These are phyloP conservation scores for Quercus glauca DNA, from an alignment of 306 rosid species.

Conservation along the genomic window DNA sequence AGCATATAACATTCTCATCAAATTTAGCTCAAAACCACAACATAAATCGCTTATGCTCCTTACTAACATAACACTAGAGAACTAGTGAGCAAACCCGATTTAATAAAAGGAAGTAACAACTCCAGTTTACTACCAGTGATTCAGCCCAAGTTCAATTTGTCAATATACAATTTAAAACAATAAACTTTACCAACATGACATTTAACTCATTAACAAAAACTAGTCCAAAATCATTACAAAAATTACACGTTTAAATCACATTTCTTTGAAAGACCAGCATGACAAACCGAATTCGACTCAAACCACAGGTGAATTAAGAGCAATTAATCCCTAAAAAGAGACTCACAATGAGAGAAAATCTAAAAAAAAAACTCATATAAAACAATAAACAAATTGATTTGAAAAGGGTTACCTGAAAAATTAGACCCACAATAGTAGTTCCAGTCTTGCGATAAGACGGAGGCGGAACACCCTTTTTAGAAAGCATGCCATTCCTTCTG, in stretches of 20 bases:
- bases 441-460: slow-evolving; percentile 52
- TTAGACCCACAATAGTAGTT: slow-evolving; percentile 61
- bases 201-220: background rate
- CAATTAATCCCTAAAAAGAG: too few species aligned
- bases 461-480: slow-evolving; percentile 33
- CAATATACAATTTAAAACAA: too few species aligned
- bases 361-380: too few species aligned
- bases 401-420: slow-evolving; percentile 31
- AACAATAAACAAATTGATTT: background rate
- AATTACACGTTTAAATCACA: too few species aligned
- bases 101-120: background rate
- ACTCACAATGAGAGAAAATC: too few species aligned
- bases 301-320: too few species aligned
- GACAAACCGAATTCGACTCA: too few species aligned
- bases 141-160: too few species aligned
- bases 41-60: background rate
- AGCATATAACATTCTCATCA: background rate
- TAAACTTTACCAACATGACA: background rate
- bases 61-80: background rate
- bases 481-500: slow-evolving; percentile 51
- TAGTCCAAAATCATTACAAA: too few species aligned
- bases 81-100: background rate
- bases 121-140: too few species aligned
- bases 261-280: too few species aligned
- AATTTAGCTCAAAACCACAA: background rate